Evolutionary conservation across 169 alveolate genomes (phyloP), one percentile per base, ranked within the genome.

Genomic region (Plasmodium coatneyi): DNA sequence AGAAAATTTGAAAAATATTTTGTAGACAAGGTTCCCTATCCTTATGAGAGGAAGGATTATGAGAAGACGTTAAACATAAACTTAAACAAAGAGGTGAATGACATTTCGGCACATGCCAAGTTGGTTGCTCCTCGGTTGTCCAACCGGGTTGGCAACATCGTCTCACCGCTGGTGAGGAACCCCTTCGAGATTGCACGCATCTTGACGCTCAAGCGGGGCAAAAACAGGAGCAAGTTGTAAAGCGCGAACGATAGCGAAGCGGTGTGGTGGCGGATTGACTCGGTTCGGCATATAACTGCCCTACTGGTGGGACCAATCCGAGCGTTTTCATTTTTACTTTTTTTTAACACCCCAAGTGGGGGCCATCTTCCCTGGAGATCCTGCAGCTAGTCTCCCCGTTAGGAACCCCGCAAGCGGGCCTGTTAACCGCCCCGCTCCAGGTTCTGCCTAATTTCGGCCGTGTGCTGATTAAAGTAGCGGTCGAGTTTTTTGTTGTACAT

Each of bases 381-480:
- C 7, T 14, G 70, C 34, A 14, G 46, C 12, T 10, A 3, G 1
- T 1, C 39, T 1, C 39, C 39, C 39, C 39, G 39, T 3, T 32
- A 32, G 3, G n/a, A n/a, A n/a, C n/a, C n/a, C n/a, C n/a, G n/a
- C 39, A 1, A 5, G 3, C 46, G 10, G 46, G 1, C 3, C 0
- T 2, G 10, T 39, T 80, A n/a, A 28, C 30, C 52, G 79, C 19
- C 25, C 19, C 81, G 36, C 76, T 87, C 93, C 36, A 87, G 39
- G 32, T 87, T 76, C 34, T 66, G 86, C 10, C 93, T n/a, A n/a
- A 87, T 87, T 60, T 87, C 93, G 3, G 54, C 82, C 49, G 93
- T 87, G 39, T 87, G 93, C n/a, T 87, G 41, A 39, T 87, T 87
- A 34, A 87, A 87, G 81, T 78, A 87, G n/a, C 89, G 80, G 46